phyloP scores from a whole-genome alignment of 2,329 filamentous ascomycete species.

The Pyrenophora teres region DNA sequence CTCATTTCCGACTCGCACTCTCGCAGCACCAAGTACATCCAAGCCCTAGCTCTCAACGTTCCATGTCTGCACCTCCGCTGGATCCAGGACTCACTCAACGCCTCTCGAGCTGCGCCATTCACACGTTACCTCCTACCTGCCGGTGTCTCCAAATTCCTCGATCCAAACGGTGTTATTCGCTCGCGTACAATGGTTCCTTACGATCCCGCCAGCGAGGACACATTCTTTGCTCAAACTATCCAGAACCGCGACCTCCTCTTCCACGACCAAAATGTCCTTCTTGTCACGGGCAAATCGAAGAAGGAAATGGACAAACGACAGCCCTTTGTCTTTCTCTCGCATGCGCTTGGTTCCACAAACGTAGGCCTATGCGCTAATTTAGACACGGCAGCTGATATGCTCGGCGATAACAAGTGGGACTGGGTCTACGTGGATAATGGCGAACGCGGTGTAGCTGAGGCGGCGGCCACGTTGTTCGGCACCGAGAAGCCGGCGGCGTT shows the following conservation, averaged over 20 bases:
- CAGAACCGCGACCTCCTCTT: slow-evolving; percentile 64
- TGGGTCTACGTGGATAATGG: slow-evolving; percentile 82
- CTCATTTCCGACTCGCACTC: slow-evolving; percentile 86
- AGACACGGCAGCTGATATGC: slow-evolving; percentile 64
- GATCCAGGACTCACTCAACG: slow-evolving; percentile 72
- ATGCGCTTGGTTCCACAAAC: slow-evolving; percentile 72
- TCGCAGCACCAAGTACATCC: slow-evolving; percentile 88
- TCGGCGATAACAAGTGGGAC: slow-evolving; percentile 67
- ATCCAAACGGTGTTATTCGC: slow-evolving; percentile 67
- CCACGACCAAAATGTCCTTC: slow-evolving; percentile 67
- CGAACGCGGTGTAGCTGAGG: slow-evolving; percentile 60
- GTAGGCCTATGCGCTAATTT: slow-evolving; percentile 69
- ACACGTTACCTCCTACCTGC: slow-evolving; percentile 81
- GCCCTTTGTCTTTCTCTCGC: slow-evolving; percentile 79
- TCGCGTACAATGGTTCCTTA: slow-evolving; percentile 71
- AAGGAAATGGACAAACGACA: slow-evolving; percentile 67
- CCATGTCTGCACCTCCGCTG: slow-evolving; percentile 85
- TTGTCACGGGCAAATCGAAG: slow-evolving; percentile 70
- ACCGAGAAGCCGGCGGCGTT: slow-evolving; percentile 15
- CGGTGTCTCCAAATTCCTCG: slow-evolving; percentile 76
- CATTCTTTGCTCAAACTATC: slow-evolving; percentile 35
- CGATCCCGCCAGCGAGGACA: slow-evolving; percentile 59
- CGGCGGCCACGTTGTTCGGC: slow-evolving; percentile 57
- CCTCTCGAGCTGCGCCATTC: slow-evolving; percentile 71
- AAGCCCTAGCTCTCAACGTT: slow-evolving; percentile 86